Conservation (phyloP, 768 basidiomycete species). For the Leccinum obscurum region DNA sequence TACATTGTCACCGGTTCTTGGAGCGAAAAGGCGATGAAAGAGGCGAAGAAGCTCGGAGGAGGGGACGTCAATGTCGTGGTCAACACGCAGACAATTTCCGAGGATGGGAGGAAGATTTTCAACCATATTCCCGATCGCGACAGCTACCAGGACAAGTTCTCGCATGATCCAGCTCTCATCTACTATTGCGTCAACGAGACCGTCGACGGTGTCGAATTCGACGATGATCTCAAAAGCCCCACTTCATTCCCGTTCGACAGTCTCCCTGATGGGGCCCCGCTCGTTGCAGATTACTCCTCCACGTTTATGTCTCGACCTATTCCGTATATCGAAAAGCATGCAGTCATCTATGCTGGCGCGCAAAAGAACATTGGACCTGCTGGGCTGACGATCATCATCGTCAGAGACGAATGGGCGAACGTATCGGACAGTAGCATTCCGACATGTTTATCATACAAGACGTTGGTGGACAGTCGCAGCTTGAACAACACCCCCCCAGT, state of each 20-base stretch:
- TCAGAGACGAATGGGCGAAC: conserved; percentile 84
- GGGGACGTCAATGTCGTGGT: conserved; percentile 66
- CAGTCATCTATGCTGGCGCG: conserved; percentile 93
- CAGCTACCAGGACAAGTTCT: conserved; percentile 66
- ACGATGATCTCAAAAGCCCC: conserved; percentile 50
- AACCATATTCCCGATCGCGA: conserved; percentile 76
- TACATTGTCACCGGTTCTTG: conserved; percentile 93
- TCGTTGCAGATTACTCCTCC: conserved; percentile 94
- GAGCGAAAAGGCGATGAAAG: conserved; percentile 84
- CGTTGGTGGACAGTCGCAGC: conserved; percentile 69
- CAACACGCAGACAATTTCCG: conserved; percentile 62
- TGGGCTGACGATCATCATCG: conserved; percentile 90
- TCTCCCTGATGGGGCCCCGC: conserved; percentile 61
- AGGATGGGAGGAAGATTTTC: conserved; percentile 63
- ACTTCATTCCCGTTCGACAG: conserved; percentile 82
- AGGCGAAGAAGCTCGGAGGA: conserved; percentile 70
- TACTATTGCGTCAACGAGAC: conserved; percentile 99
- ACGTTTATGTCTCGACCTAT: conserved; percentile 97
- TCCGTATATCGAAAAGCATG: conserved; percentile 83
- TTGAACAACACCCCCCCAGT: conserved; percentile 94
- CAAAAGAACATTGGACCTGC: conserved; percentile 98
- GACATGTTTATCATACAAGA: conserved; percentile 78
- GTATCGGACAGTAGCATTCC: conserved; percentile 78
- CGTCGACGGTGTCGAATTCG: conserved; percentile 91
- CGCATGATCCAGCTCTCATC: conserved; percentile 79